Conservation (phyloP, 495 filamentous ascomycete genomes). For the Neurospora tetraspora region DNA sequence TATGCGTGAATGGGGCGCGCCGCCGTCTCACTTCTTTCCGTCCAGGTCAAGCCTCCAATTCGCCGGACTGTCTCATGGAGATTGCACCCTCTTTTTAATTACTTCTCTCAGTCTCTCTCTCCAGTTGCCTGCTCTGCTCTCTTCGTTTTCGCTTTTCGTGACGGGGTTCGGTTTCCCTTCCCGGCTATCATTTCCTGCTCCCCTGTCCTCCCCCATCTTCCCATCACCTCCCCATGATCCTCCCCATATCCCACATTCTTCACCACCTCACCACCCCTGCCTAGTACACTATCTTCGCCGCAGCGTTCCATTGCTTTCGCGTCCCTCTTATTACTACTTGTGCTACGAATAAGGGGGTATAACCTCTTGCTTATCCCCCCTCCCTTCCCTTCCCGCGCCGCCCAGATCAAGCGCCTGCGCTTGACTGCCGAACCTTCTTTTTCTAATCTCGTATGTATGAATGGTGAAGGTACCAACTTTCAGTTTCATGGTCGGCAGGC, state of each 20-base stretch:
- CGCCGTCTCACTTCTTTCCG: background rate
- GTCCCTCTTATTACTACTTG: background rate
- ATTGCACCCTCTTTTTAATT: background rate
- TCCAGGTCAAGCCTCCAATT: background rate
- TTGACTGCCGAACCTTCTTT: slow-evolving; percentile 1
- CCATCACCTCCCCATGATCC: slow-evolving; percentile 14
- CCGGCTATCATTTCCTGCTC: slow-evolving; percentile 30
- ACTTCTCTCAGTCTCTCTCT: background rate
- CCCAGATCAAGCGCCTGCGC: background rate
- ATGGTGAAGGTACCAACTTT: background rate
- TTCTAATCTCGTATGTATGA: background rate
- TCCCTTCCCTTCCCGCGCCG: background rate
- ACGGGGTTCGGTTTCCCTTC: background rate
- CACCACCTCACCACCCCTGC: background rate
- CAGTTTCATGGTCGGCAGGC: background rate
- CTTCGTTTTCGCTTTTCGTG: slow-evolving; percentile 32
- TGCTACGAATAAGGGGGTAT: background rate
- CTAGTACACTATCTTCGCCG: background rate
- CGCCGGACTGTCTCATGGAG: background rate
- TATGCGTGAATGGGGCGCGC: background rate
- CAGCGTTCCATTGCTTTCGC: slow-evolving; percentile 1
- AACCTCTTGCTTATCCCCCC: background rate
- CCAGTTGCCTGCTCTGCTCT: slow-evolving; percentile 19
- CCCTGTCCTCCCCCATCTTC: slow-evolving; percentile 39
- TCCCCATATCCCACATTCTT: background rate